Percentiles rank a stretch among this genome's conserved stretches.
Conservation (phyloP, 495 filamentous ascomycete genomes). For the Thermothielavioides terrestris region DNA sequence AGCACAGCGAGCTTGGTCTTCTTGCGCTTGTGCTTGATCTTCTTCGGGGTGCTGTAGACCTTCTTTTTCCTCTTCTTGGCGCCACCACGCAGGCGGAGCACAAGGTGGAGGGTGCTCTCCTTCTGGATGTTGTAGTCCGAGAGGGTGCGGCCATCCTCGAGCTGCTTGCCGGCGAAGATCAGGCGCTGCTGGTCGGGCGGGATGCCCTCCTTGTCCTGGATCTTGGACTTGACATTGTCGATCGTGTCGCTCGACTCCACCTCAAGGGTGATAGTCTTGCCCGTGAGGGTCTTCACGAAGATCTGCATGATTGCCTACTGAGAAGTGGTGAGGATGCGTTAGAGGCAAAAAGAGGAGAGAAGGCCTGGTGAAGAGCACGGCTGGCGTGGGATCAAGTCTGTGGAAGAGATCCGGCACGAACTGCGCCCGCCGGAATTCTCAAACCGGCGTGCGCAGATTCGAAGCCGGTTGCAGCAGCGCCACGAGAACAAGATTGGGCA, state of each 20-base stretch:
- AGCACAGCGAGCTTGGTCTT: slow-evolving; percentile 98
- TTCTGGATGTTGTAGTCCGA: slow-evolving; percentile 99
- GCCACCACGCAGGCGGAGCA: slow-evolving; percentile 94
- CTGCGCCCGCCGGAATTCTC: slow-evolving; percentile 2
- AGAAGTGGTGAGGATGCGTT: slow-evolving; percentile 27
- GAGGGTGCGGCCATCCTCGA: slow-evolving; percentile 98
- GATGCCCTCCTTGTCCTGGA: slow-evolving; percentile 98
- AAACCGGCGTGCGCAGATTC: not conserved
- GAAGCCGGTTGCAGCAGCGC: not conserved
- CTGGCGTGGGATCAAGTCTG: not conserved
- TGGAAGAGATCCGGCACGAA: not conserved
- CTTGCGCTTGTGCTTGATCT: slow-evolving; percentile 99
- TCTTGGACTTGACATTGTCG: slow-evolving; percentile 97
- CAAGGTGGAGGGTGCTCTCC: slow-evolving; percentile 97
- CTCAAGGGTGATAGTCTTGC: slow-evolving; percentile 99
- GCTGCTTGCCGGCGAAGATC: slow-evolving; percentile 99
- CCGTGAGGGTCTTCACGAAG: slow-evolving; percentile 99
- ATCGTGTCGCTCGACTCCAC: slow-evolving; percentile 99
- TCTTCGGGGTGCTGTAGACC: slow-evolving; percentile 99
- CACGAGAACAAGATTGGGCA: slow-evolving; percentile 21
- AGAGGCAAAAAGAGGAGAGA: slow-evolving; percentile 19
- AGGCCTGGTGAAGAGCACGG: not conserved
- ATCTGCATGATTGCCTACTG: slow-evolving; percentile 83
- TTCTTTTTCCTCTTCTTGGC: slow-evolving; percentile 99
- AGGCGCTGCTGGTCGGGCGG: slow-evolving; percentile 99